Conservation (phyloP, 2,329 filamentous ascomycete genomes). For the Thelonectria blattea region DNA sequence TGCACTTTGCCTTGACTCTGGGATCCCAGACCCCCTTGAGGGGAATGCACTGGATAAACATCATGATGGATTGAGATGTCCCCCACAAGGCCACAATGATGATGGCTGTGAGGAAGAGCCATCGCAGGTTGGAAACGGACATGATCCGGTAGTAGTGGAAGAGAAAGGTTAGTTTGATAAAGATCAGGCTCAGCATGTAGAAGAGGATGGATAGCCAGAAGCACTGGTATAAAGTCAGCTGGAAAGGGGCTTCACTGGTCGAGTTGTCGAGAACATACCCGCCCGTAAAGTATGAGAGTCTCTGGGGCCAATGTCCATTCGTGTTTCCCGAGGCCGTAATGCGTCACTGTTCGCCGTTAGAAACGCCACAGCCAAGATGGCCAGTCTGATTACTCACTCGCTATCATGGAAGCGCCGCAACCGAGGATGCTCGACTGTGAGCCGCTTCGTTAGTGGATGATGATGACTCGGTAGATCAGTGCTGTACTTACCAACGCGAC, state of each 20-base stretch:
- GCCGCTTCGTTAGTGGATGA: neutral
- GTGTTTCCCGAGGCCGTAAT: conserved; percentile 17
- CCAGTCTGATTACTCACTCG: conserved; percentile 10
- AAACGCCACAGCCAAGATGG: fast-evolving
- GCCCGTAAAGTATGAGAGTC: neutral
- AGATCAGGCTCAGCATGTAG: conserved; percentile 15
- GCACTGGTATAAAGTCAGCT: conserved; percentile 5
- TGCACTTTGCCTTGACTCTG: conserved; percentile 4
- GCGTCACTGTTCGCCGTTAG: conserved; percentile 28
- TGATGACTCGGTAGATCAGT: no score
- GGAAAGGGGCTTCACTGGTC: fast-evolving
- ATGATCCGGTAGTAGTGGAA: conserved; percentile 29
- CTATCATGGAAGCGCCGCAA: conserved; percentile 13
- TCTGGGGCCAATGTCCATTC: conserved; percentile 5
- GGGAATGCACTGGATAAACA: conserved; percentile 21
- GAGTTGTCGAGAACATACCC: conserved; percentile 7
- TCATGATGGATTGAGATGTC: neutral
- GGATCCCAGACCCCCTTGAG: conserved; percentile 20
- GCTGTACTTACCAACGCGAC: conserved; percentile 11
- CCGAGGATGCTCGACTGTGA: conserved; percentile 21
- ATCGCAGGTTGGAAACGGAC: conserved; percentile 15
- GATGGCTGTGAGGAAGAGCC: conserved; percentile 4
- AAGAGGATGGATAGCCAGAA: conserved; percentile 22
- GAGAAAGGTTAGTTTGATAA: conserved; percentile 26
- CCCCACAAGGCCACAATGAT: conserved; percentile 16